Percentiles rank a stretch among this genome's conserved stretches.
Evolutionary conservation across 306 rosid genomes (phyloP).

Genomic region (Inga oerstediana): DNA sequence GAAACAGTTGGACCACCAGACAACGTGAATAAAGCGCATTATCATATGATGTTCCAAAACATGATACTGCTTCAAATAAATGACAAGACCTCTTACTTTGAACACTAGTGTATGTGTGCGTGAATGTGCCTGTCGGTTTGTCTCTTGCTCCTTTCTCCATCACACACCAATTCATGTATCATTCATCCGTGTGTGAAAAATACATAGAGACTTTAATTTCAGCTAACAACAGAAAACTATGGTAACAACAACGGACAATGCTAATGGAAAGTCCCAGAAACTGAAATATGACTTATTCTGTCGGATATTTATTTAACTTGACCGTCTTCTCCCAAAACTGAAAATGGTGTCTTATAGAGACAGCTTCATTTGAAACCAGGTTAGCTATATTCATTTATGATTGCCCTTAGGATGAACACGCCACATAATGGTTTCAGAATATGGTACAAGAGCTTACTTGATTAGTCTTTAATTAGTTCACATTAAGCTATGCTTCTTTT

Average conservation of each 20-base stretch:
- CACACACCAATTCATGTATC: not conserved
- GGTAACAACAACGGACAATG: slow-evolving; percentile 10
- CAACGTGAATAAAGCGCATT: not conserved
- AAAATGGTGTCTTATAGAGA: not conserved
- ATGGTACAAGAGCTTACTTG: not conserved
- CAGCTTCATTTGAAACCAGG: not conserved
- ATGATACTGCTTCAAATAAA: slow-evolving; percentile 16
- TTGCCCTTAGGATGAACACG: slow-evolving; percentile 14
- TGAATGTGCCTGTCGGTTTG: slow-evolving; percentile 6
- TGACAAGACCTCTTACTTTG: not conserved
- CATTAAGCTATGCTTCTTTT: not conserved
- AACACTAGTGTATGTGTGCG: not conserved
- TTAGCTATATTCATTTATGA: slow-evolving; percentile 15
- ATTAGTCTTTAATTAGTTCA: not conserved
- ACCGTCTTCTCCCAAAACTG: not conserved
- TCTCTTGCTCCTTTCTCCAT: slow-evolving; percentile 23
- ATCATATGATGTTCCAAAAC: not conserved
- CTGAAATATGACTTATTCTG: slow-evolving; percentile 7
- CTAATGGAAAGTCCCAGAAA: slow-evolving; percentile 1
- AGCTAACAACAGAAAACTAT: not conserved
- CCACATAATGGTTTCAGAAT: not conserved
- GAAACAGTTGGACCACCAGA: slow-evolving; percentile 6
- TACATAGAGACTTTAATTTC: not conserved
- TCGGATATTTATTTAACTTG: not conserved
- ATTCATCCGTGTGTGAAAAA: not conserved